Conservation (phyloP, 805 yeast genomes). For the Pichia manshurica region DNA sequence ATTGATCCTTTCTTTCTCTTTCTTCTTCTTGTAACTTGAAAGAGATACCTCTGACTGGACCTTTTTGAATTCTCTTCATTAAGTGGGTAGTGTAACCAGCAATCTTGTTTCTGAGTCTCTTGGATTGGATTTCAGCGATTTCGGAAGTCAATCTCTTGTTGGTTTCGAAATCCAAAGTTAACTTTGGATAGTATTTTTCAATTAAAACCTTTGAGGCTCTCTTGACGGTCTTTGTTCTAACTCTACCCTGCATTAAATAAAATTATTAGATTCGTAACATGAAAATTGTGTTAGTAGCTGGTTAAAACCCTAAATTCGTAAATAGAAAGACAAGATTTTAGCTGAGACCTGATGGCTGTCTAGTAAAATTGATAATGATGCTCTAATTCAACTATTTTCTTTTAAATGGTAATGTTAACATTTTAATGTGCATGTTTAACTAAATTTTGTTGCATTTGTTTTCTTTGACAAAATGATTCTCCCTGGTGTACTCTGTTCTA, state of each 20-base stretch:
- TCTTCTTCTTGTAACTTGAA: conserved; percentile 99
- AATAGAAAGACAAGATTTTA: too few species aligned
- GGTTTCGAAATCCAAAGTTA: conserved; percentile 98
- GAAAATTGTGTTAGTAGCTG: conserved; percentile 12
- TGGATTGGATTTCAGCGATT: conserved; percentile 98
- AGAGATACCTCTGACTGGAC: conserved; percentile 99
- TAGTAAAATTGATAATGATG: too few species aligned
- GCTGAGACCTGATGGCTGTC: too few species aligned
- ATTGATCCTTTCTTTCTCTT: conserved; percentile 99
- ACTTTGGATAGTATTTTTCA: conserved; percentile 99
- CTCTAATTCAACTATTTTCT: too few species aligned
- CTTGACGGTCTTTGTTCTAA: conserved; percentile 99
- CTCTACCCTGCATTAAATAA: conserved; percentile 77
- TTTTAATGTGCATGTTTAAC: too few species aligned
- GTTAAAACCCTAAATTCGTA: too few species aligned
- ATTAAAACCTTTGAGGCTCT: conserved; percentile 99
- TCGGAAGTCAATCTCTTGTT: conserved; percentile 99
- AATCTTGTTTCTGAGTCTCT: conserved; percentile 99
- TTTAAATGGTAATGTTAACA: too few species aligned
- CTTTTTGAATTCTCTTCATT: conserved; percentile 99
- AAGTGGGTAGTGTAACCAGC: conserved; percentile 99
- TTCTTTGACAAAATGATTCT: too few species aligned
- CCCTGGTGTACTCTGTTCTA: too few species aligned
- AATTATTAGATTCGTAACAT: background rate
- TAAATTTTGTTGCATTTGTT: too few species aligned